These are phyloP conservation scores for Thelonectria olida DNA, from an alignment of 2,329 filamentous ascomycete genomes.

Conservation along the genomic window DNA sequence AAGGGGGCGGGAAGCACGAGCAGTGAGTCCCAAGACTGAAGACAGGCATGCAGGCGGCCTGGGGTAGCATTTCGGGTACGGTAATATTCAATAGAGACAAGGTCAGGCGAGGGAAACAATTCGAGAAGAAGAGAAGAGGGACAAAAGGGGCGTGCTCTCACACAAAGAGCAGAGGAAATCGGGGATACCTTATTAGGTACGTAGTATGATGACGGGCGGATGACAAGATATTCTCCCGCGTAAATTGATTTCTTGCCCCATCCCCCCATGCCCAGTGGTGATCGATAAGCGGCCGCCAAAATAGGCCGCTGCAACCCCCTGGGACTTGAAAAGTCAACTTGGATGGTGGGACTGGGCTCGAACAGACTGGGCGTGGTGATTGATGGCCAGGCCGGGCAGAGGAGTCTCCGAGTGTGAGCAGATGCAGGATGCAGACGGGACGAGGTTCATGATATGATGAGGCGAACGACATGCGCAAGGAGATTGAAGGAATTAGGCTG, in stretches of 20 bases:
- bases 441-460: constrained; percentile 19
- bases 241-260: constrained; percentile 18
- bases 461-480: constrained; percentile 14
- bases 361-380: constrained; percentile 13
- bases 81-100: constrained; percentile 11
- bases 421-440: constrained; percentile 30
- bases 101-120: neutral
- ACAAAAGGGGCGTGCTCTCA: neutral
- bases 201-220: constrained; percentile 2
- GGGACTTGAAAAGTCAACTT: constrained; percentile 5
- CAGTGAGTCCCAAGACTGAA: constrained; percentile 23
- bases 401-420: no score
- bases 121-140: neutral
- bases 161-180: neutral
- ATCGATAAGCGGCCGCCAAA: constrained; percentile 25
- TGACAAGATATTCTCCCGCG: constrained; percentile 1
- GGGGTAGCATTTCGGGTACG: constrained; percentile 24
- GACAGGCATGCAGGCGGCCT: constrained; percentile 23
- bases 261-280: constrained; percentile 15
- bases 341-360: constrained; percentile 15
- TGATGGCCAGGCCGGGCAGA: constrained; percentile 5
- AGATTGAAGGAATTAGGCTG: constrained; percentile 23
- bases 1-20: constrained; percentile 18
- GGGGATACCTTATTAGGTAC: no score
- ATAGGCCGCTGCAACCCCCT: constrained; percentile 13